Evolutionary conservation across 2,329 filamentous ascomycete species (phyloP), one percentile per base, ranked within the genome.

Genomic region (Aspergillus pseudonomiae): DNA sequence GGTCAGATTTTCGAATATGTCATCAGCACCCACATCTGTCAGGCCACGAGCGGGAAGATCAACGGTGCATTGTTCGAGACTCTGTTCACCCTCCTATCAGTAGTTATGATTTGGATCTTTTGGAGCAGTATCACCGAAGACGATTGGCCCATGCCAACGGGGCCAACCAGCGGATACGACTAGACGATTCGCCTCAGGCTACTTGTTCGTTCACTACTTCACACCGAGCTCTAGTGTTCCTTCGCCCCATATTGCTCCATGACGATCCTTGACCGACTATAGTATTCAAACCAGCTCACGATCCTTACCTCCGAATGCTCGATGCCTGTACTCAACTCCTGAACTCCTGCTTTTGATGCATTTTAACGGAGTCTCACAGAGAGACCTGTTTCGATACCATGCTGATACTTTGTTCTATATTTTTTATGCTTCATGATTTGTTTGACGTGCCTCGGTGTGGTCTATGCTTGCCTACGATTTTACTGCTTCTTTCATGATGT

Each of bases 71-170:
- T 99, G 0, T 99, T 99, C 78, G 88, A 97, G 78, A 96, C 94
- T 0, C 82, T 98, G 7, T 98, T 99, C 81, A 98, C 94, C 0
- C 83, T 97, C 0, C 81, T 94, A 14, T 85, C 94, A 0, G 93
- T 99, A 5, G 84, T 92, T 21, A 88, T 88, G 80, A 81, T 97
- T 68, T 99, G 95, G 94, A 79, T 92, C 62, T 99, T 99, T 84
- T 99, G 95, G 95, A 96, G 93, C 54, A 97, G 93, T 81, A 99
- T 99, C 73, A 99, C 95, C 19, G 95, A 99, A 80, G 95, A 99
- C 74, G 94, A 97, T 82, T 99, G 95, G 95, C 93, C 94, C 2
- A 83, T 86, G 77, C 82, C 84, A 21, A 65, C 73, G 52, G 21
- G 58, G 55, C 46, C 39, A 41, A 3, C 67, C 48, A 62, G 67